Base-by-base conservation (phyloP, 768 basidiomycete genomes). In the Pholiota microspora region DNA sequence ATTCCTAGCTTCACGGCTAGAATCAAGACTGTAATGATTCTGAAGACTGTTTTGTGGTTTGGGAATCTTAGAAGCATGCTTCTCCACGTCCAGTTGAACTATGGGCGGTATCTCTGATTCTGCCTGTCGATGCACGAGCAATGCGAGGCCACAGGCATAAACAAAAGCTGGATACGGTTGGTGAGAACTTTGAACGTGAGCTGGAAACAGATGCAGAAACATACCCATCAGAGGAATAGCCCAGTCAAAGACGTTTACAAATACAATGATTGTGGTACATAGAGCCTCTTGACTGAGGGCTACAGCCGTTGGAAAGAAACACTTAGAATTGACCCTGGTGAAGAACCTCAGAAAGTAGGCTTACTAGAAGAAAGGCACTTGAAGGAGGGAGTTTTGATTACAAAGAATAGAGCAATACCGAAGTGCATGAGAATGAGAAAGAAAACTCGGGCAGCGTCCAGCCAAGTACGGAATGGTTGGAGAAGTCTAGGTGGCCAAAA, bases 401-500 rank as follows among this genome's bases (percentile, higher is more conserved):
- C 63, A 55, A 65, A 69, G 24, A 63, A 57, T 21, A 62, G 55
- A 23, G 69, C 68, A 40, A 67, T 53, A 6, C 67, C 67, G 12
- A 61, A 54, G 44, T 71, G 69, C 5, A 58, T 40, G n/a, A 61
- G 24, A 28, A 68, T 55, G 27, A 66, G 51, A 42, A 67, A 60
- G 27, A 63, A 47, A 42, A 62, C 58, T 10, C 69, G 64, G 38
- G 69, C 68, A 28, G 59, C 64, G 49, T 71, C 69, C 35, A 71
- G 66, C 69, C 69, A 71, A 13, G 64, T 54, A 42, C 66, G 60
- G 54, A 71, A 69, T 29, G 65, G 55, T 51, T 60, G 57, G 23
- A 62, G 28, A 28, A 69, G 56, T 42, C 64, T 69, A 29, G 9
- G 32, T 21, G 25, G 23, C 5, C 3, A 55, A 24, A 42, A 53